Evolutionary conservation across 345 rosid species (phyloP).

Genomic region (Eucalyptus camaldulensis): DNA sequence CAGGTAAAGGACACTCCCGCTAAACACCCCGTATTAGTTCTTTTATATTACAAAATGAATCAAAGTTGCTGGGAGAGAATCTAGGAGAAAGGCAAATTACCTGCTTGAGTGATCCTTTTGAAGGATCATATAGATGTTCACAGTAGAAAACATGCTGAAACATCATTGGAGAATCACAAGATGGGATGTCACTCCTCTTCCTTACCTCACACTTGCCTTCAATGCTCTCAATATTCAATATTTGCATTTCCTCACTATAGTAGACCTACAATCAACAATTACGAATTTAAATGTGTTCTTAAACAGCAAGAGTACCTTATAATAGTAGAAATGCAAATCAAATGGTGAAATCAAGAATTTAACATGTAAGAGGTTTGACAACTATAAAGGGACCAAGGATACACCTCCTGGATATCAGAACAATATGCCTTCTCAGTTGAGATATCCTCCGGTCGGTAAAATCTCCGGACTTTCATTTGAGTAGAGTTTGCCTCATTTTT

Average conservation of each 20-base stretch:
- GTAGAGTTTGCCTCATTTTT: conserved; percentile 11
- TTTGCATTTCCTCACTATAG: conserved; percentile 42
- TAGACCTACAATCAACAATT: conserved; percentile 27
- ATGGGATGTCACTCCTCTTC: conserved; percentile 55
- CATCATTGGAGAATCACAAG: conserved; percentile 21
- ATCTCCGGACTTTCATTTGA: conserved; percentile 32
- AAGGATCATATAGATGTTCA: conserved; percentile 60
- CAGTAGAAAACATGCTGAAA: conserved; percentile 78
- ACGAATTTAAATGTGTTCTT: conserved; percentile 2
- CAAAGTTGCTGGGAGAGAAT: neutral
- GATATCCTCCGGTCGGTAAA: conserved; percentile 63
- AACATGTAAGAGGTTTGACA: neutral
- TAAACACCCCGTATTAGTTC: neutral
- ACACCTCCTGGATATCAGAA: conserved; percentile 57
- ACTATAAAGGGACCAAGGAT: neutral
- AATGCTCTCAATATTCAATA: conserved; percentile 21
- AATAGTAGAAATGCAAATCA: neutral
- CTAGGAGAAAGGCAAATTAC: conserved; percentile 10
- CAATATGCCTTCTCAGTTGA: conserved; percentile 52
- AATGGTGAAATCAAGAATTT: neutral
- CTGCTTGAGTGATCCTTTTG: conserved; percentile 62
- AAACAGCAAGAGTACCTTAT: neutral
- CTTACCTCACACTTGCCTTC: conserved; percentile 86
- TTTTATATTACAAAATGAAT: neutral
- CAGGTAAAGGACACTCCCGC: neutral